Base-by-base conservation (phyloP, 192 early-diverging fungal genomes). In the Linnemannia hyalina region DNA sequence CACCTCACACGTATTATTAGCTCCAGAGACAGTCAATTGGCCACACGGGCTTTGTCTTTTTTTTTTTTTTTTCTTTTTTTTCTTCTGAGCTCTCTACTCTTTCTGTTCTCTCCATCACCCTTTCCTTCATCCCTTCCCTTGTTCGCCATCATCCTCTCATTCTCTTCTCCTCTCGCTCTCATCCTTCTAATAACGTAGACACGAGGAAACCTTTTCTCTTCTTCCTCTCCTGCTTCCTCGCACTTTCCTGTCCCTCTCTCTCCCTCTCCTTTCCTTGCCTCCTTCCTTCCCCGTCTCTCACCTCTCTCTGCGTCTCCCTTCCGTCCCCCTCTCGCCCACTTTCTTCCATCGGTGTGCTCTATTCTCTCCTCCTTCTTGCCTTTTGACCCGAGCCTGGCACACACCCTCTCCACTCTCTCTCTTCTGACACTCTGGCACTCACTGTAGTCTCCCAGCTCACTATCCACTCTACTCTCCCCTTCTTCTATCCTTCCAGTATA, bases 401-500 rank as follows among this genome's bases (percentile, higher is more conserved):
- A 60, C 57, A 60, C 23, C 10, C 57, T 60, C 57, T 29, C 18
- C 57, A n/a, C 55, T n/a, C 55, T 8, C 57, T 26, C 57, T 26
- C 57, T 40, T 40, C 38, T 40, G 38, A 40, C 38, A 40, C 38
- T 41, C 57, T 3, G 38, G 26, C 54, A 13, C 41, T 44, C 57
- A 42, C 23, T 46, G 6, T 36, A 36, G 9, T 11, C 8, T 44
- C 42, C 11, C 42, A 11, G 11, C 11, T 44, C 42, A 44, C 42
- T 44, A 44, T 44, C 42, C 42, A 44, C 44, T 52, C 49, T 16
- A 52, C 49, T 22, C 75, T 80, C 16, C 36, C 16, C 15, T 55
- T n/a, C 35, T 71, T 63, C 22, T 80, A 35, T 23, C 60, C 26
- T 65, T 65, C 60, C 29, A 57, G 23, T 57, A 57, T 57, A 57